phyloP scores from a whole-genome alignment of 768 basidiomycete genomes.

The Russula lepida region DNA sequence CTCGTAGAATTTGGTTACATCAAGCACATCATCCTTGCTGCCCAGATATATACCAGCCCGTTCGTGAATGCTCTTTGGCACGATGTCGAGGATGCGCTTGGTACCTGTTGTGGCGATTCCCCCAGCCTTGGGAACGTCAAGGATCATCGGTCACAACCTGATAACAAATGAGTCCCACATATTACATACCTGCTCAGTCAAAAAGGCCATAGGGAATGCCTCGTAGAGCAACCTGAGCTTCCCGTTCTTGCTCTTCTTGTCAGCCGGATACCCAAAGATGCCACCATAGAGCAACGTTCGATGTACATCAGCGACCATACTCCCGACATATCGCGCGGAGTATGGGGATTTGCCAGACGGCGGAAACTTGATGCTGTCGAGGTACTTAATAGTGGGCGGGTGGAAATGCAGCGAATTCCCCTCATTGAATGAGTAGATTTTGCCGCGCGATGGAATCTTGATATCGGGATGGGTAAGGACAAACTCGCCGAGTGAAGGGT shows the following conservation, averaged over 20 bases:
- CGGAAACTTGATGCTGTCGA: conserved; percentile 90
- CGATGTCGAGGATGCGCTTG: conserved; percentile 86
- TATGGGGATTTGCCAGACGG: conserved; percentile 72
- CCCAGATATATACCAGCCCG: conserved; percentile 92
- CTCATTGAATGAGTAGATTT: conserved; percentile 99
- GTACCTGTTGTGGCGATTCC: conserved; percentile 94
- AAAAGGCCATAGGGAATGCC: conserved; percentile 95
- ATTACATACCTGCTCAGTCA: conserved; percentile 75
- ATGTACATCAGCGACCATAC: conserved; percentile 99
- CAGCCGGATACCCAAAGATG: conserved; percentile 96
- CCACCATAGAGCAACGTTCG: conserved; percentile 94
- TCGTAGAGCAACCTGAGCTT: conserved; percentile 94
- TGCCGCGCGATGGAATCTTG: conserved; percentile 86
- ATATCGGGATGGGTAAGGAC: conserved; percentile 98
- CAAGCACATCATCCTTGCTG: conserved; percentile 85
- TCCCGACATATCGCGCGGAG: conserved; percentile 90
- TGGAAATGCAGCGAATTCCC: conserved; percentile 96
- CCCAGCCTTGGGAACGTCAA: conserved; percentile 58
- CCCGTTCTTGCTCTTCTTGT: conserved; percentile 95
- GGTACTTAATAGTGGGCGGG: conserved; percentile 68
- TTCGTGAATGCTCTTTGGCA: conserved; percentile 82
- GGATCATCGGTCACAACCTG: conserved; percentile 19
- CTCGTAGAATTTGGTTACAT: conserved; percentile 81
- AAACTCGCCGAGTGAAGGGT: conserved; percentile 93
- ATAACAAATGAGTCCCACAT: neutral